phyloP scores from a whole-genome alignment of 768 basidiomycete genomes.

The Collybiopsis confluens region DNA sequence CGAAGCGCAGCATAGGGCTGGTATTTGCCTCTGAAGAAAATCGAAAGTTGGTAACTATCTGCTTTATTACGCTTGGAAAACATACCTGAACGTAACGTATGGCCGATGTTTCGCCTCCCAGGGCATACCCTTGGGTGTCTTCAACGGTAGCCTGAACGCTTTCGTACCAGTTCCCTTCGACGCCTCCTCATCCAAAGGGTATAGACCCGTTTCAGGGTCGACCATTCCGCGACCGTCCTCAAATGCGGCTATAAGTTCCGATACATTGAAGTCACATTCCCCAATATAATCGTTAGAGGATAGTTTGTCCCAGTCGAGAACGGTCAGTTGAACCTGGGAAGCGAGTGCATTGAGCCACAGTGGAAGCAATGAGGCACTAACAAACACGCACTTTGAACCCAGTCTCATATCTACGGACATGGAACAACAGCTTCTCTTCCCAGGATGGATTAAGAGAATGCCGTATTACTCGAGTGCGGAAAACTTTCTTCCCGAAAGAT shows the following conservation, averaged over 20 bases:
- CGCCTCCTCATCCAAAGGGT: slow-evolving; percentile 44
- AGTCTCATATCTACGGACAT: slow-evolving; percentile 85
- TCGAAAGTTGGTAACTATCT: not conserved
- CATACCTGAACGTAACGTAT: slow-evolving; percentile 60
- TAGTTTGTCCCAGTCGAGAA: slow-evolving; percentile 97
- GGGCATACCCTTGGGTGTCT: slow-evolving; percentile 53
- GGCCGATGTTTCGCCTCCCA: slow-evolving; percentile 79
- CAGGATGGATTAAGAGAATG: slow-evolving; percentile 82
- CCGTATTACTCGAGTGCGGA: slow-evolving; percentile 84
- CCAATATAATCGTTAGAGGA: slow-evolving; percentile 87
- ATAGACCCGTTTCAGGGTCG: slow-evolving; percentile 54
- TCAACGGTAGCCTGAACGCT: slow-evolving; percentile 64
- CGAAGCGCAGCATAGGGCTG: slow-evolving; percentile 92
- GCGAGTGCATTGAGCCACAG: not conserved
- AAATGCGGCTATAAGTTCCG: slow-evolving; percentile 48
- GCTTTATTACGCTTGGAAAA: not conserved
- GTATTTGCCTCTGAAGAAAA: slow-evolving; percentile 70
- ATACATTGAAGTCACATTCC: slow-evolving; percentile 66
- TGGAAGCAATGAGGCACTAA: not conserved
- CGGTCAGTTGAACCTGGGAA: slow-evolving; percentile 55
- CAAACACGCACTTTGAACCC: slow-evolving; percentile 43
- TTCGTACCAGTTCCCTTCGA: slow-evolving; percentile 56
- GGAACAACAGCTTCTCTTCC: slow-evolving; percentile 95
- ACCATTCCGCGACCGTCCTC: slow-evolving; percentile 61
- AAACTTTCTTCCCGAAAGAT: slow-evolving; percentile 96